Conservation (phyloP, 169 alveolate genomes). For the Eimeria nieschulzi region DNA sequence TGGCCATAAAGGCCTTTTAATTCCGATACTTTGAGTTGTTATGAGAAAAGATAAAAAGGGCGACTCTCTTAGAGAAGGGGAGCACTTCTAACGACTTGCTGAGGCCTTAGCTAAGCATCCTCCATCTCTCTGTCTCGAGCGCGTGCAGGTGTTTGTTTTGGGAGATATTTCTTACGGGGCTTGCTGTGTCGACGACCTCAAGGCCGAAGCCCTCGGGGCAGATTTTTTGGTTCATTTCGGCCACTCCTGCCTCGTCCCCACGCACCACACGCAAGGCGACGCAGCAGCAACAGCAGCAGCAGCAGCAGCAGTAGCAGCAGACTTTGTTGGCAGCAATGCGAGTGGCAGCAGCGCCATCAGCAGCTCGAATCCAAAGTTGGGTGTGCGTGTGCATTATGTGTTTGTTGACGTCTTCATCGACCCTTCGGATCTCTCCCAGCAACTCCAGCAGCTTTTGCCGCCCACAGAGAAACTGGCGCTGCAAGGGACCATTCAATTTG, state of each 20-base stretch:
- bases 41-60: too few relatives aligned
- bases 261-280: constrained; percentile 64
- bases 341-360: constrained; percentile 7
- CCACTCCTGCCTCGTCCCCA: constrained; percentile 97
- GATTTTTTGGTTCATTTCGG: constrained; percentile 98
- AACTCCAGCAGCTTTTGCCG: constrained; percentile 83
- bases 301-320: neutral
- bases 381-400: constrained; percentile 92
- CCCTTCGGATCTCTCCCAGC: constrained; percentile 89
- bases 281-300: neutral
- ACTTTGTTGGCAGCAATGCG: neutral
- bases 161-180: constrained; percentile 99
- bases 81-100: too few relatives aligned
- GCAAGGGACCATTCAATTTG: constrained; percentile 92
- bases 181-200: constrained; percentile 99
- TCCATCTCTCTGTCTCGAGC: neutral
- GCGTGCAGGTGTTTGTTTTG: constrained; percentile 76
- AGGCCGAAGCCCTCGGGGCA: constrained; percentile 89
- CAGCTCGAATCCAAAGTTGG: constrained; percentile 31
- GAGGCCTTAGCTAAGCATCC: too few relatives aligned
- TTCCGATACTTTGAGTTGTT: too few relatives aligned
- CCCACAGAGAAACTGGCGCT: constrained; percentile 83
- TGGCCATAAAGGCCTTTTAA: too few relatives aligned
- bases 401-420: constrained; percentile 96
- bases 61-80: too few relatives aligned